Evolutionary conservation across 805 yeast genomes (phyloP).

Genomic region (Saccharomycopsis fermentans): DNA sequence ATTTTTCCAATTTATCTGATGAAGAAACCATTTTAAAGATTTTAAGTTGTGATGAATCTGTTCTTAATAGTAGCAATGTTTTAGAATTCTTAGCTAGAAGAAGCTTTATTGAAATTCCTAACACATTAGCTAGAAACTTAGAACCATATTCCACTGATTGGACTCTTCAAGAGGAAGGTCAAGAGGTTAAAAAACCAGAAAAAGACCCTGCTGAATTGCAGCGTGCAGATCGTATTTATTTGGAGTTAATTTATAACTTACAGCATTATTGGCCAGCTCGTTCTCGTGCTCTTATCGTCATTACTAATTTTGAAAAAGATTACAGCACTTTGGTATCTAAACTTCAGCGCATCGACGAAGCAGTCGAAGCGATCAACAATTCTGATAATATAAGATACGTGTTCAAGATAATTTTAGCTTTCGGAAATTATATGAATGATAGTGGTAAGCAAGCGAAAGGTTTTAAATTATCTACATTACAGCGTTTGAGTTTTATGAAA

Average conservation of each 20-base stretch:
- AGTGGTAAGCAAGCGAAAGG: constrained; percentile 87
- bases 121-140: constrained; percentile 56
- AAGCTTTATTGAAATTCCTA: constrained; percentile 66
- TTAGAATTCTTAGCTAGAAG: constrained; percentile 77
- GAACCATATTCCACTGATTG: constrained; percentile 76
- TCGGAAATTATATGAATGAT: constrained; percentile 96
- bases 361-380: constrained; percentile 52
- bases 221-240: constrained; percentile 74
- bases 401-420: constrained; percentile 75
- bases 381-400: constrained; percentile 63
- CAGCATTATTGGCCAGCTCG: constrained; percentile 89
- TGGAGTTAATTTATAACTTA: constrained; percentile 75
- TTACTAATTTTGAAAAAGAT: constrained; percentile 66
- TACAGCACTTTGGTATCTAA: constrained; percentile 61
- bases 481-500: constrained; percentile 80
- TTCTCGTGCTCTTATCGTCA: constrained; percentile 68
- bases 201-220: constrained; percentile 71
- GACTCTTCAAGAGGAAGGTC: constrained; percentile 34
- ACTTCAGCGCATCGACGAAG: constrained; percentile 60
- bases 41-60: constrained; percentile 63
- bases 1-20: constrained; percentile 52
- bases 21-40: constrained; percentile 61
- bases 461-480: constrained; percentile 81
- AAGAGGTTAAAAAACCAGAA: constrained; percentile 39
- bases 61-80: constrained; percentile 59